Conservation (phyloP, 805 yeast species). For the Barnettozyma botsteinii region DNA sequence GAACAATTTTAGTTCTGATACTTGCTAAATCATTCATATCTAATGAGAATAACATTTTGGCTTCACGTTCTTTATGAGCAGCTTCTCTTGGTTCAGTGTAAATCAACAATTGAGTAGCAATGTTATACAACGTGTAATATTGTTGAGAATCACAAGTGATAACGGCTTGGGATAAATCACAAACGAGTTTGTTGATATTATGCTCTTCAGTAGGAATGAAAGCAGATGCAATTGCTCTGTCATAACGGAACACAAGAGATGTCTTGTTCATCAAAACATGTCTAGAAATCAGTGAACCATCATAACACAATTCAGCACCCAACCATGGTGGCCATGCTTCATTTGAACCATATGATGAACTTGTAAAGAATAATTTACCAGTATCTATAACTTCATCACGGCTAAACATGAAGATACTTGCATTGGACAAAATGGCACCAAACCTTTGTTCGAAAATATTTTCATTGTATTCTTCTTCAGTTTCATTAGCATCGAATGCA, state of each 20-base stretch:
- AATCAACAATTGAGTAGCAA: conserved; percentile 57
- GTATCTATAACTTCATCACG: conserved; percentile 40
- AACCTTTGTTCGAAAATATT: conserved; percentile 56
- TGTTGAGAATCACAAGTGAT: conserved; percentile 70
- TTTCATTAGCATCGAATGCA: conserved; percentile 47
- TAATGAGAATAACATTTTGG: conserved; percentile 61
- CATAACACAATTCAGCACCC: conserved; percentile 63
- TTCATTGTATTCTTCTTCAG: conserved; percentile 38
- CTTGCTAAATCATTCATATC: conserved; percentile 58
- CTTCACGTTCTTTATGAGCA: conserved; percentile 50
- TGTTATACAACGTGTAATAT: conserved; percentile 58
- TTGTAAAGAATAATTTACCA: conserved; percentile 39
- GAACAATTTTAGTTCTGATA: conserved; percentile 41
- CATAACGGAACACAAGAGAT: conserved; percentile 55
- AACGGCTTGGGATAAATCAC: conserved; percentile 66
- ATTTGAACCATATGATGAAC: conserved; percentile 55
- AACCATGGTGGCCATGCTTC: conserved; percentile 87
- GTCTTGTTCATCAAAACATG: conserved; percentile 58
- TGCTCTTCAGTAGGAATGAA: conserved; percentile 26
- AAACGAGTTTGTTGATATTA: conserved; percentile 41
- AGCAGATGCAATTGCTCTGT: conserved; percentile 44
- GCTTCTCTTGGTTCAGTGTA: conserved; percentile 70
- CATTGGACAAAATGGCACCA: conserved; percentile 62
- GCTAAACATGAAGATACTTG: conserved; percentile 65
- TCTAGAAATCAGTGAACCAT: conserved; percentile 40